Evolutionary conservation across 148 eudicot species (phyloP).

Genomic region (Rhododendron simsii): DNA sequence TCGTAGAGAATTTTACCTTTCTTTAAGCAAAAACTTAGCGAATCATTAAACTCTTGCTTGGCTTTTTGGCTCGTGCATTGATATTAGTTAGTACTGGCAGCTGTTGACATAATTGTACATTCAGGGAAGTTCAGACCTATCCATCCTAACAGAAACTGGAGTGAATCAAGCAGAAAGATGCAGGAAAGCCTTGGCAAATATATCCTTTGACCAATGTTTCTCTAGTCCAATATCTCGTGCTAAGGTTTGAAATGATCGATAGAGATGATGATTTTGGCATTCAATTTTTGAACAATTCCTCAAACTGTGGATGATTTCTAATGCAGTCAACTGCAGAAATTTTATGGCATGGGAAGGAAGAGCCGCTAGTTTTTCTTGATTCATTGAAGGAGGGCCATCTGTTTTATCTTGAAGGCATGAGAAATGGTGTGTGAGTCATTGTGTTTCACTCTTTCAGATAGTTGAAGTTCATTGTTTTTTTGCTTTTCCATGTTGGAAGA

Average conservation of each 20-base stretch:
- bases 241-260: slow-evolving; percentile 38
- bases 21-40: too few relatives aligned
- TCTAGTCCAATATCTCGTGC: slow-evolving; percentile 82
- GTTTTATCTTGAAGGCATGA: slow-evolving; percentile 65
- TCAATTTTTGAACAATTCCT: slow-evolving; percentile 8
- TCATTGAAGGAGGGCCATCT: slow-evolving; percentile 72
- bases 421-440: slow-evolving; percentile 56
- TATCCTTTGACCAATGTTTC: slow-evolving; percentile 60
- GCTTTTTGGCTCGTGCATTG: background rate
- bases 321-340: slow-evolving; percentile 70
- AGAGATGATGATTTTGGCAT: background rate
- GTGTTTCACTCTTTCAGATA: background rate
- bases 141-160: slow-evolving; percentile 62
- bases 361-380: slow-evolving; percentile 58
- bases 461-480: background rate
- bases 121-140: slow-evolving; percentile 69
- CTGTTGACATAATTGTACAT: slow-evolving; percentile 5
- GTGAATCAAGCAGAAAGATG: slow-evolving; percentile 60
- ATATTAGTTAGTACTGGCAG: background rate
- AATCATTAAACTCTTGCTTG: background rate
- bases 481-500: background rate
- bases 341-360: slow-evolving; percentile 60
- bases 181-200: slow-evolving; percentile 47
- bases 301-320: background rate
- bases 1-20: background rate